These are phyloP conservation scores for Trichomonascaceae sp. DNA, from an alignment of 1,139 yeast species.

Conservation along the genomic window DNA sequence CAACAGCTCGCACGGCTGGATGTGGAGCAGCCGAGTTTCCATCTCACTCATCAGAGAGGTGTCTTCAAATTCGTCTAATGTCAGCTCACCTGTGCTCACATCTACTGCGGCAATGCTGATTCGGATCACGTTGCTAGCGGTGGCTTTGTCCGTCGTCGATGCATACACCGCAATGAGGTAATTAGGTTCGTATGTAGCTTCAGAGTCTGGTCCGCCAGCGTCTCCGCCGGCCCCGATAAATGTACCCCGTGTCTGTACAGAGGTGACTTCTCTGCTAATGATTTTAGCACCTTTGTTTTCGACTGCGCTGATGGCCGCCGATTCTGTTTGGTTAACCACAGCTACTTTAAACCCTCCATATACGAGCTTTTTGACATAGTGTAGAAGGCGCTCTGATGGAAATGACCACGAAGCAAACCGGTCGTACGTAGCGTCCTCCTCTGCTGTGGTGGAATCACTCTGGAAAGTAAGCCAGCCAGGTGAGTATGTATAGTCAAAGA, in stretches of 20 bases:
- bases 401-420: constrained; percentile 75
- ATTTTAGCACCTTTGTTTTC: background rate
- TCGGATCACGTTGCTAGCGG: background rate
- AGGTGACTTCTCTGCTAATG: constrained; percentile 56
- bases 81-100: constrained; percentile 65
- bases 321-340: constrained; percentile 73
- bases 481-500: background rate
- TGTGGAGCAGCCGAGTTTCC: constrained; percentile 59
- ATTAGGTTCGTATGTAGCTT: constrained; percentile 6
- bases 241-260: constrained; percentile 74
- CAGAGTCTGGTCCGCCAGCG: background rate
- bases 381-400: constrained; percentile 61
- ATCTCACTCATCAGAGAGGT: constrained; percentile 41
- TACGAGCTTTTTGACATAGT: constrained; percentile 45
- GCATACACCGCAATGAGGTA: constrained; percentile 15
- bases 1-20: constrained; percentile 66
- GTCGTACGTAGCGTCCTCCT: constrained; percentile 34
- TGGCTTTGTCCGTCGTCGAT: background rate
- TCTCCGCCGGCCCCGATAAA: constrained; percentile 38
- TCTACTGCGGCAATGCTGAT: constrained; percentile 54
- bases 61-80: constrained; percentile 57
- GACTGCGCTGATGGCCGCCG: constrained; percentile 53
- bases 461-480: background rate
- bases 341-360: constrained; percentile 49
- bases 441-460: constrained; percentile 39